Base-by-base conservation (phyloP, 305 asterid species). In the Fraxinus dipetala region DNA sequence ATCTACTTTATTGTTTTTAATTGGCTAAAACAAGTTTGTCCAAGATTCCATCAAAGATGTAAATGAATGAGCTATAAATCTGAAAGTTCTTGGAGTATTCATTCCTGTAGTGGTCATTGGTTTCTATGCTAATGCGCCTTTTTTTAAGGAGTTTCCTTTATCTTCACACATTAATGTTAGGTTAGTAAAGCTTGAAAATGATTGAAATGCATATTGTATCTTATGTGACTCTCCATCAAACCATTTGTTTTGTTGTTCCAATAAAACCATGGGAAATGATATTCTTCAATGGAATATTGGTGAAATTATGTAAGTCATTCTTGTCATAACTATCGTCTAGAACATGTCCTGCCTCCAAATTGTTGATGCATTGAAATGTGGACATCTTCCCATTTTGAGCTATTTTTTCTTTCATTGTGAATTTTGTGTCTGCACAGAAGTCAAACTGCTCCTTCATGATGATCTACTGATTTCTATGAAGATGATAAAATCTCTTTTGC, bases 371-470 rank as follows among this genome's bases (percentile, higher is more conserved):
- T 28, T 26, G 80, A 22, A 35, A 56, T 8, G 36, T 6, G 59
- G 56, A 72, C 72, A 22, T 48, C 6, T 78, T 26, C 78, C 18
- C 56, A 7, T 81, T 38, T 51, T 72, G 30, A 69, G 40, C 61
- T 82, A 31, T 79, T 78, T 10, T 87, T 26, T 26, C 75, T 77
- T 38, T 26, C 9, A 48, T 77, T 76, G 7, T n/a, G 28, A 4
- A 4, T 31, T 38, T 35, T 77, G 10, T 67, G 79, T 78, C n/a
- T 1, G 26, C 80, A 40, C 74, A 54, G 18, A 48, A 14, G 35
- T 78, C 24, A 54, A 26, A 59, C 31, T 65, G 43, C 48, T n/a
- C 56, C 32, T 70, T 24, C n/a, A 24, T 67, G 36, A 40, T 28
- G 31, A 54, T 77, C 30, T 14, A 24, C 10, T 32, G 13, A 59